Base-by-base conservation (phyloP, 2,329 filamentous ascomycete genomes). In the Paecilomyces sp. region DNA sequence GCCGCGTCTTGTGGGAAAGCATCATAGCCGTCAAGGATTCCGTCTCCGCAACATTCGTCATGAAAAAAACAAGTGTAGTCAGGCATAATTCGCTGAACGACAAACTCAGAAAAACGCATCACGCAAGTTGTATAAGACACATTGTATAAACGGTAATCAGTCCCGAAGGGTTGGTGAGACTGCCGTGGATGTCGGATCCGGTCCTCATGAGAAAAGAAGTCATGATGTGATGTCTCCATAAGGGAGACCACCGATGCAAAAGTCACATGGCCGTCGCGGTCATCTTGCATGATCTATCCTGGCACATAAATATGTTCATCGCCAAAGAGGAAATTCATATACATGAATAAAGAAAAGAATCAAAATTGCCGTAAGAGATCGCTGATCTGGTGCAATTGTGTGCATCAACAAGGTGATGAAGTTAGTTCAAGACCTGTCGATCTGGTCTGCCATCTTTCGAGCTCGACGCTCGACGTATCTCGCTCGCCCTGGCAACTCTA, bases 401-500 rank as follows among this genome's bases (percentile, higher is more conserved):
- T 7, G n/a, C n/a, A n/a, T 47, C 41, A 18, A 15, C 41, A 47
- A 47, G 5, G 2, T 47, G 7, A 47, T 47, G 41, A 7, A 13
- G 12, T 6, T 12, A 8, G 31, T 11, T 47, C 41, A 47, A 47
- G 41, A 18, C n/a, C 41, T 47, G 41, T 22, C n/a, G 41, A 18
- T 47, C 41, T 47, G 18, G 18, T 47, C 41, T 18, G 41, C 41
- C n/a, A 47, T 47, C 41, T 47, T 47, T 47, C 68, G 66, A 57
- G 68, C 60, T 52, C 68, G 65, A 31, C 72, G 69, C 33, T 72
- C 68, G 60, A 73, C 66, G 52, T 74, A 73, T 18, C 72, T 59
- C 3, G 68, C 70, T 24, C 69, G 65, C 18, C 70, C 68, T 51
- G 54, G 54, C 22, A 57, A 41, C 11, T 67, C 61, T 9, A 65